phyloP scores from a whole-genome alignment of 2,329 filamentous ascomycete species.

The Periconia sp. region DNA sequence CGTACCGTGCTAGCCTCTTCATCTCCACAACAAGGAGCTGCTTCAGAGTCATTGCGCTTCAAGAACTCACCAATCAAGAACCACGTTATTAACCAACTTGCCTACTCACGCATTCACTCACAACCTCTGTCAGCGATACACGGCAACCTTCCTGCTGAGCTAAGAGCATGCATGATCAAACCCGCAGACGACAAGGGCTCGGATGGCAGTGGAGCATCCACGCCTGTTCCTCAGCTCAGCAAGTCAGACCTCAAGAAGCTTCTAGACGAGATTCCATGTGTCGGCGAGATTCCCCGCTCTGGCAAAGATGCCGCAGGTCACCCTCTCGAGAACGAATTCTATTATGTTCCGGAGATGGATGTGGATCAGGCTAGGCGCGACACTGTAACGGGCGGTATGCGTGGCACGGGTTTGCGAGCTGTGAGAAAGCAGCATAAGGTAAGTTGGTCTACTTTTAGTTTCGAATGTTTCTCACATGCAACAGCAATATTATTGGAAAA shows the following conservation, averaged over 20 bases:
- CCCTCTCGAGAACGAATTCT: constrained; percentile 92
- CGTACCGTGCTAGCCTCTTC: constrained; percentile 34
- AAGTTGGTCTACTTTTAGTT: constrained; percentile 27
- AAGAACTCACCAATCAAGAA: constrained; percentile 67
- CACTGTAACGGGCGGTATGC: constrained; percentile 82
- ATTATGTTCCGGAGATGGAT: constrained; percentile 91
- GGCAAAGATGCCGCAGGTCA: constrained; percentile 97
- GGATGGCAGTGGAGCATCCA: constrained; percentile 23
- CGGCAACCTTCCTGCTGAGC: constrained; percentile 75
- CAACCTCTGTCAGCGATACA: constrained; percentile 90
- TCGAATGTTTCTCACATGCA: constrained; percentile 12
- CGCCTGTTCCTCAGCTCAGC: constrained; percentile 35
- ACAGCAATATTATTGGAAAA: constrained; percentile 76
- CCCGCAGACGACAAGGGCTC: constrained; percentile 24
- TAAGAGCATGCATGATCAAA: constrained; percentile 46
- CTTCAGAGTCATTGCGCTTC: constrained; percentile 31
- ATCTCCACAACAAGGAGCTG: constrained; percentile 36
- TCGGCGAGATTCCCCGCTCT: constrained; percentile 86
- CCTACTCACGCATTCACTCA: constrained; percentile 90
- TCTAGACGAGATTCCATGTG: constrained; percentile 75
- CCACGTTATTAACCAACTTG: constrained; percentile 93
- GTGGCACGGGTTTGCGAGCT: constrained; percentile 85
- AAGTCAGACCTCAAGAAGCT: constrained; percentile 67
- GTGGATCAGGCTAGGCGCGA: constrained; percentile 77
- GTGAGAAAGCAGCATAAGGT: constrained; percentile 99